Base-by-base conservation (phyloP, 2,329 filamentous ascomycete species). In the Aspergillus pseudotamarii region DNA sequence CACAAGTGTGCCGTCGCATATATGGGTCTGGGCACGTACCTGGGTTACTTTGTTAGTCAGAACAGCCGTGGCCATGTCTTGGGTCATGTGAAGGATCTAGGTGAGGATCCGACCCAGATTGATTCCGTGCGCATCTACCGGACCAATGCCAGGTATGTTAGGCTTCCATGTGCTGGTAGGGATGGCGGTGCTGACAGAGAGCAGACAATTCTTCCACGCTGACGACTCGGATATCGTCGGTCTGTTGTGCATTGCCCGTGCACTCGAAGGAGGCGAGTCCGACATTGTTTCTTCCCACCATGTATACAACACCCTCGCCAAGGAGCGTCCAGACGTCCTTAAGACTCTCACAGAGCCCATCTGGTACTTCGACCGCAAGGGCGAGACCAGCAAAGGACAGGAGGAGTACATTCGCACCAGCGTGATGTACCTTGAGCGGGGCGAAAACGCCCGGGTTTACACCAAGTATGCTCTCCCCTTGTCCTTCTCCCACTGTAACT, bases 281-380 rank as follows among this genome's bases (percentile, higher is more conserved):
- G 93, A 96, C 74, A 85, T 96, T 61, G 90, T 91, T 58, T 91
- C 88, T 64, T 86, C 89, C 21, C 93, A 96, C 76, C 82, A 89
- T 69, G 91, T 96, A 45, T 96, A 91, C 87, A 96, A 96, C 78
- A 85, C 85, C 43, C 83, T 96, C 41, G 91, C 93, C 74, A 78
- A 78, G 45, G 88, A 94, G 74, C 84, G 91, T 28, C 92, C 92
- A 0, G 92, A 94, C 71, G 89, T 96, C 1, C 89, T 92, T 0
- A 87, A 91, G 75, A 84, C 89, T 6, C 82, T 96, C 59, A 90
- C 91, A 1, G 80, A 89, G 75, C 92, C 93, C 0, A 87, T 93
- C 67, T 96, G 93, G 93, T 95, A 96, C 81, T 94, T 96, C 76
- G 93, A 96, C 78, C 89, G 93, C 60, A 96, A 96, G 81, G 93